These are phyloP conservation scores for Citrus australasica DNA, from an alignment of 345 rosid genomes.

Conservation along the genomic window DNA sequence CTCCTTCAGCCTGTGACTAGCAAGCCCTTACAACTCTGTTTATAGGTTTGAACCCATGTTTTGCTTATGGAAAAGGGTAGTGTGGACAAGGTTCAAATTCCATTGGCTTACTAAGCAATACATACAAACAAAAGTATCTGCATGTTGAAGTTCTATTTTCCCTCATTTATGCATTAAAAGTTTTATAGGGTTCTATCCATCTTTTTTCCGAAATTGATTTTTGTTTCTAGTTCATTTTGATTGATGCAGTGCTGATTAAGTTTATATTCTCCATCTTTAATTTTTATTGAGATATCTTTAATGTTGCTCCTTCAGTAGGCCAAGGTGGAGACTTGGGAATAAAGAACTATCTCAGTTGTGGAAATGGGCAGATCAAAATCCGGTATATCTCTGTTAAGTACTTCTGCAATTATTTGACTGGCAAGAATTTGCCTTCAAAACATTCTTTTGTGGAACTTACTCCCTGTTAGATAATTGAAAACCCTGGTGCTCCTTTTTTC, in stretches of 20 bases:
- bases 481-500: neutral
- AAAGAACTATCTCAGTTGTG: constrained; percentile 96
- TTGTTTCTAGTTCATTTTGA: neutral
- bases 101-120: neutral
- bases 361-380: constrained; percentile 99
- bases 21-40: neutral
- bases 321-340: constrained; percentile 91
- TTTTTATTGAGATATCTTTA: constrained; percentile 9
- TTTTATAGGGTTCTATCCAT: neutral
- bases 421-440: neutral
- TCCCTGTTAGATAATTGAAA: neutral
- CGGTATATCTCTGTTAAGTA: constrained; percentile 33
- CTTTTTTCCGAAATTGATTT: neutral
- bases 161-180: neutral
- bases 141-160: neutral
- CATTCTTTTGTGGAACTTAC: neutral
- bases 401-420: neutral
- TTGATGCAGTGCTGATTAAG: neutral
- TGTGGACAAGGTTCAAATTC: neutral
- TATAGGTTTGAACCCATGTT: neutral
- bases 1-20: neutral
- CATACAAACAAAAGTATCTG: neutral
- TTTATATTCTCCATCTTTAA: neutral
- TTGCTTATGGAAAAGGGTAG: neutral
- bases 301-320: constrained; percentile 49